Conservation (phyloP, 225 moss, liverwort and hornwort species). For the Straminergon stramineum region DNA sequence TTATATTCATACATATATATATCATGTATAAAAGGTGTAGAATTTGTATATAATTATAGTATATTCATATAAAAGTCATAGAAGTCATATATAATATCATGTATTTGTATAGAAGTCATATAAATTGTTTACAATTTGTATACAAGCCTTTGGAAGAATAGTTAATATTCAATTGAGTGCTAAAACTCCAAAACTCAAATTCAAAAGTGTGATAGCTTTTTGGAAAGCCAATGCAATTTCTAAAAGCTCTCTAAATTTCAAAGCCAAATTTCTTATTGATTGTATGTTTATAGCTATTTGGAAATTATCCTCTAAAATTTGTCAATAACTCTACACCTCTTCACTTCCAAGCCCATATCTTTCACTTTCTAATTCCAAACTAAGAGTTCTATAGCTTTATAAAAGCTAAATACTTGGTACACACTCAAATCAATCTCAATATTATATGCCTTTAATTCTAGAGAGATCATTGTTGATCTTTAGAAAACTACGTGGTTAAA, state of each 20-base stretch:
- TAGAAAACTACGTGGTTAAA: no score
- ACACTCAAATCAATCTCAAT: neutral
- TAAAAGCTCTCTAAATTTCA: neutral
- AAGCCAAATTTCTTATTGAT: neutral
- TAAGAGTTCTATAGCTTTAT: neutral
- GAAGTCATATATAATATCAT: no score
- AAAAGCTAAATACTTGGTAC: neutral
- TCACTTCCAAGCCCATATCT: neutral
- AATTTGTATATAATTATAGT: no score
- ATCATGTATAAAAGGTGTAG: no score
- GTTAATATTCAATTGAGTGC: neutral
- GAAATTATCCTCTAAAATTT: neutral
- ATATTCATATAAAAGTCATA: neutral
- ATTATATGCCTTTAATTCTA: no score
- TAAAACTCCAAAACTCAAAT: neutral
- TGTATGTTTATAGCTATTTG: neutral
- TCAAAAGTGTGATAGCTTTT: neutral
- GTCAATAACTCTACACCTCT: accelerated
- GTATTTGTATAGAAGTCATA: no score
- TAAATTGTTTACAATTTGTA: no score
- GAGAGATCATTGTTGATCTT: no score
- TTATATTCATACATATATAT: no score
- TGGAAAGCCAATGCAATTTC: neutral
- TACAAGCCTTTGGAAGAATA: neutral
- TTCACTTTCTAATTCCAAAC: neutral